These are phyloP conservation scores for Globisporangium megalacanthum DNA, from an alignment of 352 stramenopile genomes.

Conservation along the genomic window DNA sequence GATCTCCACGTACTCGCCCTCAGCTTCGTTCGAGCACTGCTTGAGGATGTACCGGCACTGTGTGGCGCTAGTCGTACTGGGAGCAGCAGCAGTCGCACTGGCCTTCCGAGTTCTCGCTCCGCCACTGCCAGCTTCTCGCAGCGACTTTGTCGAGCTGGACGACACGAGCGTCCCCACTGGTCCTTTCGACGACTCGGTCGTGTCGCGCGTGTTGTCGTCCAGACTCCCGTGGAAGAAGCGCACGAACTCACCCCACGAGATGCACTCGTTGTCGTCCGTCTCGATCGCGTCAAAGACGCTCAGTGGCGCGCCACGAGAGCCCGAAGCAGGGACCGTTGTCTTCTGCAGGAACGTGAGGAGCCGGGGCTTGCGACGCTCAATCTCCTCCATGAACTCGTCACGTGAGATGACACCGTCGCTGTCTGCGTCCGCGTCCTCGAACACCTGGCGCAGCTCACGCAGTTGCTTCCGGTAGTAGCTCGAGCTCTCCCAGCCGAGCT, in stretches of 20 bases:
- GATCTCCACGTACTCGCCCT: conserved; percentile 83
- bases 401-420: conserved; percentile 70
- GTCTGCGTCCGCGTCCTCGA: conserved; percentile 73
- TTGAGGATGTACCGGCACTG: conserved; percentile 80
- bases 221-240: conserved; percentile 66
- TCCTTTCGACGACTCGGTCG: conserved; percentile 13
- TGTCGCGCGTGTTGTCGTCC: conserved; percentile 22
- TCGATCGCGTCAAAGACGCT: conserved; percentile 89
- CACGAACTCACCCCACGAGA: conserved; percentile 85
- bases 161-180: conserved; percentile 1
- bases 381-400: conserved; percentile 84
- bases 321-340: conserved; percentile 20
- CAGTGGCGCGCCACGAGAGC: conserved; percentile 21
- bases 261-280: conserved; percentile 84
- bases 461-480: conserved; percentile 62
- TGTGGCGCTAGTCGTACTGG: conserved; percentile 9
- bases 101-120: background rate
- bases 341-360: conserved; percentile 75
- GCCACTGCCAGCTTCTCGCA: background rate
- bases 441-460: conserved; percentile 72
- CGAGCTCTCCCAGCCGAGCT: conserved; percentile 71
- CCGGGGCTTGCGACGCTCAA: conserved; percentile 68
- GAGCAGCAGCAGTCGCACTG: conserved; percentile 1
- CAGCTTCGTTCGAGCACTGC: conserved; percentile 74
- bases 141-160: conserved; percentile 7